Conservation (phyloP, 2,329 filamentous ascomycete species). For the Capronia americana region DNA sequence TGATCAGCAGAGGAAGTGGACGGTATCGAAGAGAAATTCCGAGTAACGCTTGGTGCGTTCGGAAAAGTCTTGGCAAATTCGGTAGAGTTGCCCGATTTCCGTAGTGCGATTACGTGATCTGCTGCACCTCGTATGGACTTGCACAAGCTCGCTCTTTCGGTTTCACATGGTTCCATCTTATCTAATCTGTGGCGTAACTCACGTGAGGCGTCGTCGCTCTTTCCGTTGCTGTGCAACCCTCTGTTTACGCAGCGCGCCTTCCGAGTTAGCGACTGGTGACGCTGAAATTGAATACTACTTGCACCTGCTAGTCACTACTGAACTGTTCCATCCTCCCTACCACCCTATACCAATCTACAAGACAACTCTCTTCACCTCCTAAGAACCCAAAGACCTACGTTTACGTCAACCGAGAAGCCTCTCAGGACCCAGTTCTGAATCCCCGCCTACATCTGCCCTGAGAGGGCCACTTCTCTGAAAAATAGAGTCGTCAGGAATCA, state of each 20-base stretch:
- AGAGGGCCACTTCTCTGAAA: conserved; percentile 36
- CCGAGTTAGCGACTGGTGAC: too few relatives aligned
- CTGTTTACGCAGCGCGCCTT: conserved; percentile 8
- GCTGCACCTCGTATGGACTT: too few relatives aligned
- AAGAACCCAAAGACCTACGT: conserved; percentile 24
- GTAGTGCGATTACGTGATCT: too few relatives aligned
- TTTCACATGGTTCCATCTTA: too few relatives aligned
- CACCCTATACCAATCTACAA: conserved; percentile 16
- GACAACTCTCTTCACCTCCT: conserved; percentile 13
- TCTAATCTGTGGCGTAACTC: not conserved
- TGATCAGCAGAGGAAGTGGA: conserved; percentile 13
- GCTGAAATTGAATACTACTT: not conserved
- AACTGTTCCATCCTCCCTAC: conserved; percentile 24
- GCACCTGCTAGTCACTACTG: conserved; percentile 3
- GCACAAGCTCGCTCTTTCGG: too few relatives aligned
- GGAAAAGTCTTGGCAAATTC: conserved; percentile 1
- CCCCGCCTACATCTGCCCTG: conserved; percentile 33
- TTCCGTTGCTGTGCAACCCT: conserved; percentile 9
- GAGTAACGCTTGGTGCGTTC: too few relatives aligned
- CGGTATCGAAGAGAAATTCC: conserved; percentile 1
- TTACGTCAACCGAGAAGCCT: conserved; percentile 36
- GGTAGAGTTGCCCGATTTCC: too few relatives aligned
- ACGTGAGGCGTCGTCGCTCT: not conserved
- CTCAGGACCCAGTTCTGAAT: conserved; percentile 34
- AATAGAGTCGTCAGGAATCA: conserved; percentile 30